These are phyloP conservation scores for Beauveria medogensis DNA, from an alignment of 2,329 filamentous ascomycete species.

Conservation along the genomic window DNA sequence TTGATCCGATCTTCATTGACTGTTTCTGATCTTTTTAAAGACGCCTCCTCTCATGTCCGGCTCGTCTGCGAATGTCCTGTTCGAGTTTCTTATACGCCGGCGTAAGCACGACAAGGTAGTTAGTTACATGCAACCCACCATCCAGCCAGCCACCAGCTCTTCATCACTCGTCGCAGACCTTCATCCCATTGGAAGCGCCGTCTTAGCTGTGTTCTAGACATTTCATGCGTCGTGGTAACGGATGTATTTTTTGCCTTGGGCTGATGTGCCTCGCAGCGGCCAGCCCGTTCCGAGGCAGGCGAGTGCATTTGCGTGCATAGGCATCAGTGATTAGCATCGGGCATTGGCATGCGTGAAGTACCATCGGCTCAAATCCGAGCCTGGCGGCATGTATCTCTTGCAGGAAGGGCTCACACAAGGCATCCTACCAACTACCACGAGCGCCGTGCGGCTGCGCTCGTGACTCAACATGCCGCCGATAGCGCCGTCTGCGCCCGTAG, in stretches of 20 bases:
- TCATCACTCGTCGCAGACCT: too few relatives aligned
- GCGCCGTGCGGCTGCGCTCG: too few relatives aligned
- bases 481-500: too few relatives aligned
- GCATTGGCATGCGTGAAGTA: not conserved
- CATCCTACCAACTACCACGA: too few relatives aligned
- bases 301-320: not conserved
- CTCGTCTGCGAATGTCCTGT: constrained; percentile 11
- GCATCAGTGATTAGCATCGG: not conserved
- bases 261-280: not conserved
- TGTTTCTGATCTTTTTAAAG: not conserved
- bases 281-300: not conserved
- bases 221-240: too few relatives aligned
- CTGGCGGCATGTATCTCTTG: too few relatives aligned
- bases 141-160: too few relatives aligned
- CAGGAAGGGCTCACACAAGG: too few relatives aligned
- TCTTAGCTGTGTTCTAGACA: not conserved
- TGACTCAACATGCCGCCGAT: too few relatives aligned
- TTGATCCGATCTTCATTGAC: too few relatives aligned
- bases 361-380: not conserved
- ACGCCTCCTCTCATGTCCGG: constrained; percentile 6
- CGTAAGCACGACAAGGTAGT: not conserved
- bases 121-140: too few relatives aligned
- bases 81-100: constrained; percentile 12
- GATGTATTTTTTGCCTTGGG: not conserved
- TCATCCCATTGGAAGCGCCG: too few relatives aligned